phyloP scores from a whole-genome alignment of 352 stramenopile species.

The Blastocystis sp. region DNA sequence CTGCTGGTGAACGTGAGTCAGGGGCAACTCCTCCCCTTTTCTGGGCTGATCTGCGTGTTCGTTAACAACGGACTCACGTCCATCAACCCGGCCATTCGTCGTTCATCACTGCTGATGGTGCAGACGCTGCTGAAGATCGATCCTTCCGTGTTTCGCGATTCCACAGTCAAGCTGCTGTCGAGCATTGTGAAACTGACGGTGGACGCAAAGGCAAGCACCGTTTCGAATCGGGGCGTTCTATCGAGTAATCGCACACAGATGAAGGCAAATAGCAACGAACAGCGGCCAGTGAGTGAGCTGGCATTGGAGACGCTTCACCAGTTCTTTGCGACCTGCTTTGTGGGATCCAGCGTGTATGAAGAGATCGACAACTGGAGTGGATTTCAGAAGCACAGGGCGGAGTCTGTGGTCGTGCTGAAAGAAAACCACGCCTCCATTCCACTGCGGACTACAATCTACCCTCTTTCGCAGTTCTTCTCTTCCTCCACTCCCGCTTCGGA shows the following conservation, averaged over 20 bases:
- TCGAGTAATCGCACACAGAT: constrained; percentile 18
- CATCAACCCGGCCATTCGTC: constrained; percentile 47
- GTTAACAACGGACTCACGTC: constrained; percentile 62
- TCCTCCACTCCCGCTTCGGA: neutral
- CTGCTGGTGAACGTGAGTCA: constrained; percentile 25
- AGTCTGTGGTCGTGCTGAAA: neutral
- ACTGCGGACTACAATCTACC: neutral
- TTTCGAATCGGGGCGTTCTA: constrained; percentile 9
- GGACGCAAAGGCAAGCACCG: neutral
- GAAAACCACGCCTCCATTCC: neutral
- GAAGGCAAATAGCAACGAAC: constrained; percentile 26
- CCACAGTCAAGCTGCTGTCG: constrained; percentile 8
- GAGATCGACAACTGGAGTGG: constrained; percentile 27
- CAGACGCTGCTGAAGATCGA: constrained; percentile 49
- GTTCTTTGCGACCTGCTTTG: constrained; percentile 27
- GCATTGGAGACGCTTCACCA: constrained; percentile 46
- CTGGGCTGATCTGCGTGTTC: constrained; percentile 39
- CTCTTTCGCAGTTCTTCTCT: constrained; percentile 18
- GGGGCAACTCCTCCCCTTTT: constrained; percentile 17
- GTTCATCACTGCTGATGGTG: constrained; percentile 35
- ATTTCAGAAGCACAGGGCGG: neutral
- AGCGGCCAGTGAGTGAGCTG: constrained; percentile 20
- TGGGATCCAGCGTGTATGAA: constrained; percentile 1
- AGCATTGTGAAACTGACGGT: constrained; percentile 37
- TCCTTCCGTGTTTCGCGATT: constrained; percentile 28